These are phyloP conservation scores for Zancudomyces culisetae DNA, from an alignment of 371 early-diverging fungal species.

Conservation along the genomic window DNA sequence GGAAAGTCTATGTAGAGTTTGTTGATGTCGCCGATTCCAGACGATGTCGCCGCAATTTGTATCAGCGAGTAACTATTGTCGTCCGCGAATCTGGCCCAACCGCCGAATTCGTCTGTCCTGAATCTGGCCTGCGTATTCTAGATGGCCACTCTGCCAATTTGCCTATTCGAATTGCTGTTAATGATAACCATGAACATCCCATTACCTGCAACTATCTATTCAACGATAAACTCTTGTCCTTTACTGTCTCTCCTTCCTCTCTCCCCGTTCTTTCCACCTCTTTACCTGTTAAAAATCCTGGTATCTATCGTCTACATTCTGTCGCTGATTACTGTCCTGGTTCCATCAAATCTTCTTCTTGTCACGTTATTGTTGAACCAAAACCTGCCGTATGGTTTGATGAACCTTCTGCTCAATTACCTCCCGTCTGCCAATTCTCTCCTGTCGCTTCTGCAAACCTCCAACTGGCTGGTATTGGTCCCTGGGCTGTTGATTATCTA, in stretches of 20 bases:
- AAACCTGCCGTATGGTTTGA: conserved; percentile 20
- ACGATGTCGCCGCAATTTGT: conserved; percentile 16
- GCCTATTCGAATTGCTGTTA: conserved; percentile 7
- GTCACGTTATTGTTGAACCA: conserved; percentile 18
- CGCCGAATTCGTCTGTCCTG: conserved; percentile 14
- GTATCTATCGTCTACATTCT: conserved; percentile 16
- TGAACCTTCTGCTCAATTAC: background rate
- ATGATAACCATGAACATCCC: conserved; percentile 20
- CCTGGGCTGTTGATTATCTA: conserved; percentile 18
- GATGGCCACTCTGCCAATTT: conserved; percentile 14
- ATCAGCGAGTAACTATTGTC: conserved; percentile 5
- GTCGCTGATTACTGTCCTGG: conserved; percentile 17
- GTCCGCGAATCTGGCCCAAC: conserved; percentile 19
- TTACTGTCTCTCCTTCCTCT: no score
- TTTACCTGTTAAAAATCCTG: conserved; percentile 14
- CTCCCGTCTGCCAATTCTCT: no score
- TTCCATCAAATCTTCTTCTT: conserved; percentile 10
- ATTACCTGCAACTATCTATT: conserved; percentile 12
- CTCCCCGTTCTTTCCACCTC: no score
- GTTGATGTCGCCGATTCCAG: conserved; percentile 15
- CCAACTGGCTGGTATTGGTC: conserved; percentile 17
- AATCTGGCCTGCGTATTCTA: conserved; percentile 11
- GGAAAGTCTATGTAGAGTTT: conserved; percentile 15
- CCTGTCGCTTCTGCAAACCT: no score
- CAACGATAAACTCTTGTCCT: conserved; percentile 5